Conservation (phyloP, 2,329 filamentous ascomycete species). For the Exophiala aquamarina region DNA sequence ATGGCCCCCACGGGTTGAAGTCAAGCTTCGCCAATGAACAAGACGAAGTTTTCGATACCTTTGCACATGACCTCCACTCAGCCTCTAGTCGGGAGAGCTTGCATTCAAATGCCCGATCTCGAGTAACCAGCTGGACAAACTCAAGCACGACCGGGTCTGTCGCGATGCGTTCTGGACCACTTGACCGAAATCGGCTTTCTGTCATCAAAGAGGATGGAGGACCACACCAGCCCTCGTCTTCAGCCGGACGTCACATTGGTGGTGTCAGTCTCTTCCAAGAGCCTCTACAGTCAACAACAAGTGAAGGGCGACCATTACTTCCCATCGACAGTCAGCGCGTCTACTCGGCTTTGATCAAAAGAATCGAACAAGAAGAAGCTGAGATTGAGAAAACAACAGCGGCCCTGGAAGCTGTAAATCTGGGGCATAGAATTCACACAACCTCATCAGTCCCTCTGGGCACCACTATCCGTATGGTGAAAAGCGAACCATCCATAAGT, state of each 20-base stretch:
- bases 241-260: conserved; percentile 28
- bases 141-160: conserved; percentile 43
- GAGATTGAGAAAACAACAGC: conserved; percentile 25
- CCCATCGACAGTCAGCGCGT: conserved; percentile 40
- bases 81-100: conserved; percentile 24
- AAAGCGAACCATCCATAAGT: conserved; percentile 16
- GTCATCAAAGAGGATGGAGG: conserved; percentile 44
- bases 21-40: too few relatives aligned
- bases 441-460: neutral
- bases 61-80: conserved; percentile 17
- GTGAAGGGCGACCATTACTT: conserved; percentile 17
- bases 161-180: conserved; percentile 30
- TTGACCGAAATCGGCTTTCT: conserved; percentile 40
- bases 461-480: conserved; percentile 17
- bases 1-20: too few relatives aligned
- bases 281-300: conserved; percentile 27
- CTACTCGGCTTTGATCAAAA: conserved; percentile 44
- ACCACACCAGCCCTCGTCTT: conserved; percentile 32
- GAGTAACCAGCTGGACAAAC: conserved; percentile 51
- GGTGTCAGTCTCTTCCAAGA: conserved; percentile 32
- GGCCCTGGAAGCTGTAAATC: conserved; percentile 17
- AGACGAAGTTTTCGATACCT: conserved; percentile 15
- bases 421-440: conserved; percentile 1
- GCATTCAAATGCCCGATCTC: conserved; percentile 33
- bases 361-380: conserved; percentile 35